phyloP scores from a whole-genome alignment of 768 basidiomycete species.

The Russula dissimulans region DNA sequence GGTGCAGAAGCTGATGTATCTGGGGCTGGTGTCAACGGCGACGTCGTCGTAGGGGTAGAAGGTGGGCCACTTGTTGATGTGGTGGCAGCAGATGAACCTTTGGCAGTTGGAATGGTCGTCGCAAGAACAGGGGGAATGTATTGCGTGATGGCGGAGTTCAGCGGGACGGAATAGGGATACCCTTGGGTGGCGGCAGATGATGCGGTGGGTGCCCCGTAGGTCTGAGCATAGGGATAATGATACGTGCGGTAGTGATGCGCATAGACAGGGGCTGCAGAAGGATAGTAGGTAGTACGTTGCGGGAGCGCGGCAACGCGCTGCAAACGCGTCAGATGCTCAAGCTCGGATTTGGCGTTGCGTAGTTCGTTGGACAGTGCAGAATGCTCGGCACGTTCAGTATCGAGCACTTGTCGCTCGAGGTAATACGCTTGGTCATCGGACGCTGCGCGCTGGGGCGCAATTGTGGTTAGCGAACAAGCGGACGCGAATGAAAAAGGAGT shows the following conservation, averaged over 20 bases:
- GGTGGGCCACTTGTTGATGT: constrained; percentile 1
- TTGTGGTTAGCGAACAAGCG: background rate
- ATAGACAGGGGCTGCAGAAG: constrained; percentile 17
- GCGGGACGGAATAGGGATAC: constrained; percentile 18
- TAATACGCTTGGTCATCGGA: constrained; percentile 56
- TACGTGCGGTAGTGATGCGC: constrained; percentile 56
- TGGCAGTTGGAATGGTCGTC: constrained; percentile 19
- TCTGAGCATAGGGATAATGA: constrained; percentile 51
- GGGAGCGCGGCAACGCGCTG: constrained; percentile 44
- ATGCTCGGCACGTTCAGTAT: constrained; percentile 57
- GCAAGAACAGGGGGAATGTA: constrained; percentile 24
- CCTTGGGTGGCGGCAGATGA: constrained; percentile 3
- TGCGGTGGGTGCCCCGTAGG: constrained; percentile 31
- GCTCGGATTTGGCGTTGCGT: constrained; percentile 50
- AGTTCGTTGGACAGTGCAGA: constrained; percentile 48
- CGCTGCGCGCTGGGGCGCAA: constrained; percentile 41
- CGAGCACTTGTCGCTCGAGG: constrained; percentile 54
- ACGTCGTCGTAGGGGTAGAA: constrained; percentile 6
- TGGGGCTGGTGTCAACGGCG: constrained; percentile 27
- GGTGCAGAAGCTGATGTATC: constrained; percentile 25
- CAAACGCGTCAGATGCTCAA: constrained; percentile 61
- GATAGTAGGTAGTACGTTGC: constrained; percentile 15
- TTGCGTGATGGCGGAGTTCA: constrained; percentile 27
- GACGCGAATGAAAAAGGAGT: background rate
- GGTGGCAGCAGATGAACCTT: constrained; percentile 14